Base-by-base conservation (phyloP, 768 basidiomycete genomes). In the Agaricus blazei region DNA sequence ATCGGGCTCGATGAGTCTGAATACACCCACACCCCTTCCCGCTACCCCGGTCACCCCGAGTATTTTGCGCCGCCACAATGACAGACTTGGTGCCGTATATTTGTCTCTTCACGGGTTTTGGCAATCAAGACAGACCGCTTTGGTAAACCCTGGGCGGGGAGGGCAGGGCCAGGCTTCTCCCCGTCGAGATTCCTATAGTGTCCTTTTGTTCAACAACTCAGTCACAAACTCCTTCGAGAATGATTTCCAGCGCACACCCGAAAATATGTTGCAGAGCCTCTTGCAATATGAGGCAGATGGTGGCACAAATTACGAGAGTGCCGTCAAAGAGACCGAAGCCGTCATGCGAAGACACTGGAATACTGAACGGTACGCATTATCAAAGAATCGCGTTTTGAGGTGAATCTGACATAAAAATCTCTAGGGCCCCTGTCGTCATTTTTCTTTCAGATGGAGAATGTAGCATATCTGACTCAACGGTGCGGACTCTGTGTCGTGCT, bases 381-480 rank as follows among this genome's bases (percentile, higher is more conserved):
- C 12, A 8, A 7, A 23, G 36, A 12, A 24, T 9, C 19, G 5
- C 7, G 14, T 14, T 14, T 26, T 28, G 28, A 15, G 27, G 1
- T 27, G 27, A n/a, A 40, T 15, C 19, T 19, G 3, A 12, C n/a
- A 29, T 51, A 41, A 48, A 37, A 2, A 24, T 54, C 9, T 29
- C 8, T 19, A 79, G 81, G 45, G 65, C 71, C 2, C 81, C 82
- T 0, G 72, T 82, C 4, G 66, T 84, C 14, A 74, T 83, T 52
- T 84, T 84, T 65, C 68, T 83, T 7, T 83, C 82, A 2, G 83
- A 82, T 54, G 82, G 82, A 1, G 74, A 82, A 66, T 76, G 76
- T 48, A 11, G 34, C 7, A 67, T 82, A 24, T 48, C 48, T 0
- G 82, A 84, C 40, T 28, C 64, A 4, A 62, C 64, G 0, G 64